A percentile compares a stretch with the other conserved stretches of the same genome.
These are phyloP conservation scores for Ceratocystiopsis sp. DNA, from an alignment of 2,329 filamentous ascomycete genomes.

Conservation along the genomic window DNA sequence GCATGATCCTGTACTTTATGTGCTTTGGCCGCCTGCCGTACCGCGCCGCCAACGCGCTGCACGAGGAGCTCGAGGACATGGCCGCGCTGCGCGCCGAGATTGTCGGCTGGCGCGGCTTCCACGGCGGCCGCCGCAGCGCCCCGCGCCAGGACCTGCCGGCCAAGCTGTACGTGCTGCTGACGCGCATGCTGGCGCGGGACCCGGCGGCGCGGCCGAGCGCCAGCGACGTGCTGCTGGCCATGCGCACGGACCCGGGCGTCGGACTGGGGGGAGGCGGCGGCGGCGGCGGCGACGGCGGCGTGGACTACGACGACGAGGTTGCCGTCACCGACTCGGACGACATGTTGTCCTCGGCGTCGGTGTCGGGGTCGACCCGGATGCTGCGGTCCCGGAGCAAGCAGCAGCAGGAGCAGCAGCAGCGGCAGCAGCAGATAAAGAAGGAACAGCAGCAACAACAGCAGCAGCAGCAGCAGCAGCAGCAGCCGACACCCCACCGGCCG, in stretches of 20 bases:
- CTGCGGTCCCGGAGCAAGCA: background rate
- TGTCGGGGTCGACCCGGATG: no score
- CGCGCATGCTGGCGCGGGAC: constrained; percentile 60
- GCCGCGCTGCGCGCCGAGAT: constrained; percentile 78
- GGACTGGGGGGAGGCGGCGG: constrained; percentile 17
- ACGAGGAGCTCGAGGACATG: constrained; percentile 85
- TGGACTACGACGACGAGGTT: constrained; percentile 13
- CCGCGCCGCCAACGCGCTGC: constrained; percentile 59
- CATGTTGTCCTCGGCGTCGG: no score
- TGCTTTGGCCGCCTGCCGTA: constrained; percentile 88
- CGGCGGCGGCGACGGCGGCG: constrained; percentile 9
- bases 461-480: constrained; percentile 16
- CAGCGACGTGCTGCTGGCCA: constrained; percentile 64
- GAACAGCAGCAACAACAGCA: constrained; percentile 14
- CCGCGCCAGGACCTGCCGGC: constrained; percentile 56
- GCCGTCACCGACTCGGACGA: constrained; percentile 1
- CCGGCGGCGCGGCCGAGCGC: constrained; percentile 66
- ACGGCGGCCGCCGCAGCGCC: constrained; percentile 55
- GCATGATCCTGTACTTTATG: constrained; percentile 97
- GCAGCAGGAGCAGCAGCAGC: constrained; percentile 9
- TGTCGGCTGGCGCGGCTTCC: constrained; percentile 70
- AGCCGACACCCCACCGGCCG: constrained; percentile 7
- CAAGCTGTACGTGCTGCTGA: constrained; percentile 71
- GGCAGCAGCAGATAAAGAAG: constrained; percentile 12
- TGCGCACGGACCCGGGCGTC: constrained; percentile 46